phyloP scores from a whole-genome alignment of 148 eudicot genomes.

The Euryodendron excelsum region DNA sequence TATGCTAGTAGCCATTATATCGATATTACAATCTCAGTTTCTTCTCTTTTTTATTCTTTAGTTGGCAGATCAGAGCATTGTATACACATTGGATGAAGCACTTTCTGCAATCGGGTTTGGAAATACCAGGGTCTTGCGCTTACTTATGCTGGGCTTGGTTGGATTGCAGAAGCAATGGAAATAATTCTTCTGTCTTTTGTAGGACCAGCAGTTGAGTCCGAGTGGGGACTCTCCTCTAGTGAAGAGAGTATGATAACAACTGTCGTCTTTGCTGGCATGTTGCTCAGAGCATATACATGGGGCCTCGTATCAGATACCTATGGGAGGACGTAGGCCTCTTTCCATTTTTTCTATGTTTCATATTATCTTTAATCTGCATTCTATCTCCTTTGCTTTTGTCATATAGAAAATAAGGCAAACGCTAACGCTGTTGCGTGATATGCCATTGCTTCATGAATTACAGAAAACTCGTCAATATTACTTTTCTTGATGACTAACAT shows the following conservation, averaged over 20 bases:
- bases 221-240: conserved; percentile 38
- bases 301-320: conserved; percentile 39
- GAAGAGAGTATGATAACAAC: conserved; percentile 41
- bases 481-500: too few relatives aligned
- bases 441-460: too few relatives aligned
- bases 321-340: conserved; percentile 35
- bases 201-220: conserved; percentile 35
- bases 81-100: conserved; percentile 30
- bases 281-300: conserved; percentile 42
- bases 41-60: conserved; percentile 7
- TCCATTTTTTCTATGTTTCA: neutral
- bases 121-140: conserved; percentile 35
- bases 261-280: conserved; percentile 41
- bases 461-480: too few relatives aligned
- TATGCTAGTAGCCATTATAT: too few relatives aligned
- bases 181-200: conserved; percentile 43
- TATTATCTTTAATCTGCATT: neutral
- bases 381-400: neutral
- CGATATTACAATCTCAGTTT: neutral
- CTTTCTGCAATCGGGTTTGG: conserved; percentile 38
- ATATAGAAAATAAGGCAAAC: neutral
- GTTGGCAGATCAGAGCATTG: conserved; percentile 18
- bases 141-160: conserved; percentile 43
- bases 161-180: conserved; percentile 46
- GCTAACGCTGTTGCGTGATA: too few relatives aligned